A percentile compares a stretch with the other conserved stretches of the same genome.
Conservation (phyloP, 2,329 filamentous ascomycete species). For the Gaeumannomyces sp. region DNA sequence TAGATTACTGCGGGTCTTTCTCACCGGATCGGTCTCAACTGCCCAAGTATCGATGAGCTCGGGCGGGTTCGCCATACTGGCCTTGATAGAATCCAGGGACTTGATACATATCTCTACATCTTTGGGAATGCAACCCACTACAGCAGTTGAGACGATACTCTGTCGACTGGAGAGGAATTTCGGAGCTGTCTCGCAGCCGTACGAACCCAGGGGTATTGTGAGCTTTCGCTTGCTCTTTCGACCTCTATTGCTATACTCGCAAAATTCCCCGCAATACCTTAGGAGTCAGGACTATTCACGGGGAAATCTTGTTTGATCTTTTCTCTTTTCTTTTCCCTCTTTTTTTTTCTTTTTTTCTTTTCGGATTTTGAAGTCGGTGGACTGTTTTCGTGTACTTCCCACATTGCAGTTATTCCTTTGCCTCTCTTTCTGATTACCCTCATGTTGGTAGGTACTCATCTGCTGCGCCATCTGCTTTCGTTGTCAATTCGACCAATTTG, state of each 20-base stretch:
- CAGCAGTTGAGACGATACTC: neutral
- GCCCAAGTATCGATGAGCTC: neutral
- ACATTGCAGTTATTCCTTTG: slow-evolving; percentile 5
- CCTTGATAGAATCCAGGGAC: neutral
- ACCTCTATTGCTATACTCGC: neutral
- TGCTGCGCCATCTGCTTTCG: slow-evolving; percentile 6
- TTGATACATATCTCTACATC: neutral
- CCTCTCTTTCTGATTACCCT: slow-evolving; percentile 8
- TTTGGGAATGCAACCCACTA: neutral
- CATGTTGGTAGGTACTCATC: slow-evolving; percentile 8
- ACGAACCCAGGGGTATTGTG: neutral
- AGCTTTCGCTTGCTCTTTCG: neutral
- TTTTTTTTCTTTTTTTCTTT: neutral
- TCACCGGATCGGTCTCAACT: neutral
- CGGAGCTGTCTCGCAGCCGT: neutral
- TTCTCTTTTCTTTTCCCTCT: too few relatives aligned
- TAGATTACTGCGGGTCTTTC: neutral
- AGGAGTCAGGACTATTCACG: neutral
- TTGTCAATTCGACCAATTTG: neutral
- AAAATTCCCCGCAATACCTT: neutral
- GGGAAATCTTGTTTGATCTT: neutral
- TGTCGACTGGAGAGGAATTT: neutral
- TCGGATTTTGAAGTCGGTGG: neutral
- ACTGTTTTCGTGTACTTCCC: neutral
- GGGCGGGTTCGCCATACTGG: neutral